Percentiles rank a stretch among this genome's conserved stretches.
phyloP scores from a whole-genome alignment of 2,329 filamentous ascomycete species.

The Lecanicillium sp. region DNA sequence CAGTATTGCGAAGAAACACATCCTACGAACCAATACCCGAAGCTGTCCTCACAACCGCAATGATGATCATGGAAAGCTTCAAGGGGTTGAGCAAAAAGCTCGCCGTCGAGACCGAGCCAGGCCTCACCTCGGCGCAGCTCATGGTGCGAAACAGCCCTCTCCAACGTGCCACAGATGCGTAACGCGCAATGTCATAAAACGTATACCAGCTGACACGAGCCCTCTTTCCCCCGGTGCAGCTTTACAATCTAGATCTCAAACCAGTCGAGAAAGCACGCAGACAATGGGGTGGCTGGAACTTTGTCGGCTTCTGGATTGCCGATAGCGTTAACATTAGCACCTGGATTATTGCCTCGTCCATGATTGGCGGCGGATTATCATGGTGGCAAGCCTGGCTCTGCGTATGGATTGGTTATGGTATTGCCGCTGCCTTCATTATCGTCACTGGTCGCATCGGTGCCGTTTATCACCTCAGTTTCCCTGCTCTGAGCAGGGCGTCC shows the following conservation, averaged over 20 bases:
- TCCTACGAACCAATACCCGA: too few relatives aligned
- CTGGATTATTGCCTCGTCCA: slow-evolving; percentile 86
- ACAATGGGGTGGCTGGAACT: slow-evolving; percentile 83
- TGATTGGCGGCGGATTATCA: slow-evolving; percentile 69
- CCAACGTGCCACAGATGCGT: slow-evolving; percentile 2
- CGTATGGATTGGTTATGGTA: slow-evolving; percentile 78
- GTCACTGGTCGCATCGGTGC: slow-evolving; percentile 78
- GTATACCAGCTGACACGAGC: not conserved
- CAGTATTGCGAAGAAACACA: too few relatives aligned
- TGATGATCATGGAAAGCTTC: slow-evolving; percentile 22
- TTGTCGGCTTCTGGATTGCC: slow-evolving; percentile 80
- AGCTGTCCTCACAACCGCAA: slow-evolving; percentile 3
- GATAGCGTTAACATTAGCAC: slow-evolving; percentile 87
- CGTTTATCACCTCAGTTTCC: slow-evolving; percentile 83
- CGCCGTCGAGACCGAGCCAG: slow-evolving; percentile 67
- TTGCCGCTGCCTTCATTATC: slow-evolving; percentile 69
- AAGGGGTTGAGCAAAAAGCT: slow-evolving; percentile 49
- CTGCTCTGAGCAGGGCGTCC: slow-evolving; percentile 67
- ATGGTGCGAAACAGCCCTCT: slow-evolving; percentile 45
- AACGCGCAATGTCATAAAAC: too few relatives aligned
- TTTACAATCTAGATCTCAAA: slow-evolving; percentile 78
- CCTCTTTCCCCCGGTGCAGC: slow-evolving; percentile 26
- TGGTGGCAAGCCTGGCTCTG: slow-evolving; percentile 94
- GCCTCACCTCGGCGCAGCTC: slow-evolving; percentile 69
- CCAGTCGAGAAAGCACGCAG: slow-evolving; percentile 71